phyloP scores from a whole-genome alignment of 176 grass and related monocot species.

The Bromus sterilis region DNA sequence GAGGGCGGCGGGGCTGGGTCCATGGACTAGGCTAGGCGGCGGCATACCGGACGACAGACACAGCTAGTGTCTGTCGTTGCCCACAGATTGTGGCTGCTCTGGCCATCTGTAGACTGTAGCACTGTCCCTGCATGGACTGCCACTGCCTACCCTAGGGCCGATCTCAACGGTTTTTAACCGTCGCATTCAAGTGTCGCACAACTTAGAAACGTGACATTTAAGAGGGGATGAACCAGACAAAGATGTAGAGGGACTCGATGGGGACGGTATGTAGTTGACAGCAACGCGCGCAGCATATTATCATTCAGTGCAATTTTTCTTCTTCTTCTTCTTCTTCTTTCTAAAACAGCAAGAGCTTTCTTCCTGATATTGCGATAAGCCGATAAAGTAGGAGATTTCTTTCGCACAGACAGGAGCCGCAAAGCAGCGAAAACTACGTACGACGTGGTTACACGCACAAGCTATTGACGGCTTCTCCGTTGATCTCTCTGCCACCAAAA shows the following conservation, averaged over 20 bases:
- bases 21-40: neutral
- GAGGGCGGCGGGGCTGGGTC: neutral
- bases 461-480: no score
- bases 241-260: neutral
- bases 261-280: no score
- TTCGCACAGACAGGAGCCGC: no score
- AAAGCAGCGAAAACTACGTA: no score
- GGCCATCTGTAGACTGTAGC: neutral
- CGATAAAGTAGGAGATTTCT: no score
- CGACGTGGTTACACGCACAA: no score
- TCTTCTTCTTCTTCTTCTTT: no score
- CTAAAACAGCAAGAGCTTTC: no score
- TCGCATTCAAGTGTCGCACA: neutral
- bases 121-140: neutral
- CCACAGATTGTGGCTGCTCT: neutral
- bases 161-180: slow-evolving; percentile 43
- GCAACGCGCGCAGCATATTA: no score
- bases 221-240: neutral
- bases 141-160: neutral
- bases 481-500: no score
- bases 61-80: neutral
- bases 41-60: neutral
- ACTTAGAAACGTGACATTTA: neutral
- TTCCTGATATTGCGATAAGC: no score
- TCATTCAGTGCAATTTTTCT: no score